Evolutionary conservation across 2,329 filamentous ascomycete genomes (phyloP).

Genomic region (Colletotrichum tamarilloi): DNA sequence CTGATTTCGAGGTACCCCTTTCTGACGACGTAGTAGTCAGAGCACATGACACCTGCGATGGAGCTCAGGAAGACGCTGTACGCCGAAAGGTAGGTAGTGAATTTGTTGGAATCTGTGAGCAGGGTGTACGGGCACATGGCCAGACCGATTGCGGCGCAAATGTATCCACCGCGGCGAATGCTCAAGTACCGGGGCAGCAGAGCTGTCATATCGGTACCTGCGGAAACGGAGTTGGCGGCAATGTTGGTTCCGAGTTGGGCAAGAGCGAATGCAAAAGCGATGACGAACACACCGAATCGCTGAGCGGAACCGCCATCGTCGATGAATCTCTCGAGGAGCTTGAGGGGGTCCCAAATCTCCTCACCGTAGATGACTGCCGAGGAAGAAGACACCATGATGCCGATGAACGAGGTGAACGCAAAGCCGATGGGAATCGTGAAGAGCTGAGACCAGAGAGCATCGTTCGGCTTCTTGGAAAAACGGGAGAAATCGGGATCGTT

Average conservation of each 20-base stretch:
- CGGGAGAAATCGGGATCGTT: constrained; percentile 88
- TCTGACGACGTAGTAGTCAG: constrained; percentile 89
- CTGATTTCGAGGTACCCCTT: constrained; percentile 83
- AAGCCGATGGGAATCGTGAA: constrained; percentile 79
- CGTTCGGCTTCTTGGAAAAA: constrained; percentile 80
- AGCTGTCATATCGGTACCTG: constrained; percentile 85
- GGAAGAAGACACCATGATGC: constrained; percentile 81
- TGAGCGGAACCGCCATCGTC: constrained; percentile 75
- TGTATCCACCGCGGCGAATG: constrained; percentile 87
- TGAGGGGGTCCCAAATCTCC: constrained; percentile 78
- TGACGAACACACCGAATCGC: constrained; percentile 81
- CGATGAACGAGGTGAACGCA: constrained; percentile 85
- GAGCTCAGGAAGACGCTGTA: constrained; percentile 95
- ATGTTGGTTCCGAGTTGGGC: constrained; percentile 90
- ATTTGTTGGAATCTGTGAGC: constrained; percentile 79
- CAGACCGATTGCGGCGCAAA: constrained; percentile 83
- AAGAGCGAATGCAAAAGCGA: constrained; percentile 76
- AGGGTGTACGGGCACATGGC: constrained; percentile 91
- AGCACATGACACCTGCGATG: constrained; percentile 90
- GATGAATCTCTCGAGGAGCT: constrained; percentile 74
- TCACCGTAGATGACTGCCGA: constrained; percentile 74
- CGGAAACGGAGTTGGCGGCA: constrained; percentile 86
- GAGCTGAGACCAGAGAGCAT: constrained; percentile 85
- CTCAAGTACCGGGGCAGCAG: constrained; percentile 83
- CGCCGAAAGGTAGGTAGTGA: constrained; percentile 90